Conservation (phyloP, 2,329 filamentous ascomycete species). For the Lachnellula hyalina region DNA sequence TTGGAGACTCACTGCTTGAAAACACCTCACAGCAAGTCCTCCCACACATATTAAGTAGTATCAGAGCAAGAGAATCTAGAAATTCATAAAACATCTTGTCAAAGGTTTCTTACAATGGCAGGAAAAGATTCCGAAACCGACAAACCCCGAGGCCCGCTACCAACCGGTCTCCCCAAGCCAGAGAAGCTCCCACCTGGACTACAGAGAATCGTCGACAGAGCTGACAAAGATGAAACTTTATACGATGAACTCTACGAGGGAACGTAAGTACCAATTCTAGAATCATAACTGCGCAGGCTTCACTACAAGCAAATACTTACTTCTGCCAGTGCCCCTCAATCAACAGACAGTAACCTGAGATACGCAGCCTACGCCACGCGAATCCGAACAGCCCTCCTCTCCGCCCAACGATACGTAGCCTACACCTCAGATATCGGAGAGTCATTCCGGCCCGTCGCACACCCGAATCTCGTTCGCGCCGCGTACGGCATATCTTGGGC, state of each 20-base stretch:
- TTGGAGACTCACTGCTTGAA: background rate
- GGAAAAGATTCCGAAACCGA: slow-evolving; percentile 24
- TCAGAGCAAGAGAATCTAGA: background rate
- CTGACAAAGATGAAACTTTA: slow-evolving; percentile 63
- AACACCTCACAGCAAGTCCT: background rate
- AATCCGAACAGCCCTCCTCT: slow-evolving; percentile 78
- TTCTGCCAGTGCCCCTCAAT: slow-evolving; percentile 58
- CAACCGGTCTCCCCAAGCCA: slow-evolving; percentile 20
- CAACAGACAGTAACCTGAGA: slow-evolving; percentile 78
- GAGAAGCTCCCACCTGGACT: slow-evolving; percentile 48
- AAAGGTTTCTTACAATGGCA: slow-evolving; percentile 16
- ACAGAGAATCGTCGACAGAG: slow-evolving; percentile 53
- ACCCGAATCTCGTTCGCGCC: slow-evolving; percentile 71
- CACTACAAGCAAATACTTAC: slow-evolving; percentile 8
- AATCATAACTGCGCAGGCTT: background rate
- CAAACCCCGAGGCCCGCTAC: slow-evolving; percentile 20
- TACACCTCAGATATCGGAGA: slow-evolving; percentile 97
- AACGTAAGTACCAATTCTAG: slow-evolving; percentile 52
- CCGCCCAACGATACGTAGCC: slow-evolving; percentile 91
- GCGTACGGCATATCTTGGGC: slow-evolving; percentile 92
- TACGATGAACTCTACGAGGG: slow-evolving; percentile 75
- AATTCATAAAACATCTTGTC: background rate
- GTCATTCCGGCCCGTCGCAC: slow-evolving; percentile 87
- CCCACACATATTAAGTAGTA: background rate
- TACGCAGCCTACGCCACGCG: slow-evolving; percentile 91